Conservation (phyloP, 2,329 filamentous ascomycete species). For the Drechslerella stenobrocha region DNA sequence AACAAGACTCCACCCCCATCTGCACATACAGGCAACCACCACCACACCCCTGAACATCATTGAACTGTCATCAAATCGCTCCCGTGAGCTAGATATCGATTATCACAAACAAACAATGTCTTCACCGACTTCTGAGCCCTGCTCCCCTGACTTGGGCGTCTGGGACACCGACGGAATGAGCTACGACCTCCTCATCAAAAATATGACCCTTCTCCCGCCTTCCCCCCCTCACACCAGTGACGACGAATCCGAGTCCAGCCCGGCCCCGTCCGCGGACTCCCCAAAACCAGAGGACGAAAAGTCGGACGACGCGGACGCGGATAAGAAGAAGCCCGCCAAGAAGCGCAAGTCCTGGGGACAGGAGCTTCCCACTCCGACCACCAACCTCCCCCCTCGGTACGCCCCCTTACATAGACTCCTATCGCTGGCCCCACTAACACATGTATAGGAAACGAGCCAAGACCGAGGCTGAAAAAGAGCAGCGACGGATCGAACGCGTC, state of each 20-base stretch:
- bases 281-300: conserved; percentile 8
- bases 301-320: conserved; percentile 25
- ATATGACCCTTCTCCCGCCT: conserved; percentile 23
- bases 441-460: conserved; percentile 83
- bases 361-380: conserved; percentile 93
- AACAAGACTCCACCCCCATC: background rate
- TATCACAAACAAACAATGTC: too few species aligned
- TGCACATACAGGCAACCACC: background rate
- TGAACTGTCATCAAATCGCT: background rate
- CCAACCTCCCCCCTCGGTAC: conserved; percentile 86
- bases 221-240: conserved; percentile 38
- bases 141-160: conserved; percentile 17
- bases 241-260: conserved; percentile 32
- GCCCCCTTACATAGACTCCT: conserved; percentile 52
- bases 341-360: conserved; percentile 99
- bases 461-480: conserved; percentile 98
- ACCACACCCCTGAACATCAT: background rate
- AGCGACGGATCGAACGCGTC: conserved; percentile 93
- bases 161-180: conserved; percentile 38
- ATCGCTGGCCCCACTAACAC: conserved; percentile 51
- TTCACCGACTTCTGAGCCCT: conserved; percentile 17
- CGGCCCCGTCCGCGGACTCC: conserved; percentile 19
- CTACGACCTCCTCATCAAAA: conserved; percentile 43
- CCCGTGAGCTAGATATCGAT: too few species aligned
- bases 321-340: conserved; percentile 75